phyloP scores from a whole-genome alignment of 192 early-diverging fungal genomes.

The Coemansia sp. region DNA sequence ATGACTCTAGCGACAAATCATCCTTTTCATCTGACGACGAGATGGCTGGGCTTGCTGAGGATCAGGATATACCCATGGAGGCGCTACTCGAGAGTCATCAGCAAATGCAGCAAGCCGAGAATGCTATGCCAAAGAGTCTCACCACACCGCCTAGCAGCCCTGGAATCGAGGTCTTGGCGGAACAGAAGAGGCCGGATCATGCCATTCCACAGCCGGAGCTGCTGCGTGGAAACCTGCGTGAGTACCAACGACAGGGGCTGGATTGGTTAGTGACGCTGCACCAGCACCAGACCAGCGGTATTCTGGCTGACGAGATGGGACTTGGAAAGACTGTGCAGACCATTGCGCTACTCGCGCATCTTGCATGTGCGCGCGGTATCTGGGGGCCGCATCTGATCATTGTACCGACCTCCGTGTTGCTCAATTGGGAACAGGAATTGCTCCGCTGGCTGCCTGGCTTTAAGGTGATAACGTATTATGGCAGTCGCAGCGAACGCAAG shows the following conservation, averaged over 20 bases:
- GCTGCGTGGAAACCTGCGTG: slow-evolving; percentile 68
- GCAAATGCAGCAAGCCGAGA: slow-evolving; percentile 22
- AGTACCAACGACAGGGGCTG: slow-evolving; percentile 88
- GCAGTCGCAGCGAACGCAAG: slow-evolving; percentile 57
- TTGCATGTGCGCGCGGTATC: slow-evolving; percentile 73
- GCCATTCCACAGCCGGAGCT: slow-evolving; percentile 54
- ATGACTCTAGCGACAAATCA: no score
- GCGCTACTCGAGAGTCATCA: slow-evolving; percentile 58
- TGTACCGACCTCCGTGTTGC: slow-evolving; percentile 89
- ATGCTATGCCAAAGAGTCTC: background rate
- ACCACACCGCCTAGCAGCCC: background rate
- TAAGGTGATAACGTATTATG: slow-evolving; percentile 70
- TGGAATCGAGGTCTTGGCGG: slow-evolving; percentile 12
- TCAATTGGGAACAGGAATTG: slow-evolving; percentile 91
- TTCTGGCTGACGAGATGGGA: slow-evolving; percentile 94
- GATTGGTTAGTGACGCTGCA: slow-evolving; percentile 90
- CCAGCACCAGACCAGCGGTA: slow-evolving; percentile 82
- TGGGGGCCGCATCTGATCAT: slow-evolving; percentile 90
- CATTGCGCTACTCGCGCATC: slow-evolving; percentile 81
- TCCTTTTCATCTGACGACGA: slow-evolving; percentile 37
- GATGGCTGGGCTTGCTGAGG: slow-evolving; percentile 56
- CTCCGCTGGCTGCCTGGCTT: slow-evolving; percentile 72
- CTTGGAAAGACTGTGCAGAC: slow-evolving; percentile 97
- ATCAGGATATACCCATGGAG: slow-evolving; percentile 65
- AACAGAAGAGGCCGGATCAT: background rate